Percentiles rank a stretch among this genome's conserved stretches.
Evolutionary conservation across 2,329 filamentous ascomycete species (phyloP).

Genomic region (Endothia cerciana): DNA sequence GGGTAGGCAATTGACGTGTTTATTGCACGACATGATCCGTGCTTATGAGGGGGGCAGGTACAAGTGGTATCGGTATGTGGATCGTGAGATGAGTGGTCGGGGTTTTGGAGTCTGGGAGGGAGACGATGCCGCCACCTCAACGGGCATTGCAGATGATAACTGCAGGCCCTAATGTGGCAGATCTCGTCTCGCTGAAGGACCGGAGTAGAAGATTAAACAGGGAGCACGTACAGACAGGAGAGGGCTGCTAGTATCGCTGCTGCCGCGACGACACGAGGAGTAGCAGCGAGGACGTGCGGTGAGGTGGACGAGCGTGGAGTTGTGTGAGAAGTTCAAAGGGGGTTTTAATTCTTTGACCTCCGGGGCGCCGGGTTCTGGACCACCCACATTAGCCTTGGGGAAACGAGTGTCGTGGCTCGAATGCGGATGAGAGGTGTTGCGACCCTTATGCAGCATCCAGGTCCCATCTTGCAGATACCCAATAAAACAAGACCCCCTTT

Average conservation of each 20-base stretch:
- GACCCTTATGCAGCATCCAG: conserved; percentile 30
- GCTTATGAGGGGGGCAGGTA: conserved; percentile 22
- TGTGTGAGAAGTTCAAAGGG: conserved; percentile 18
- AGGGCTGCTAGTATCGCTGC: conserved; percentile 1
- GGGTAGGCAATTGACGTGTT: conserved; percentile 22
- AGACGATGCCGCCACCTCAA: conserved; percentile 17
- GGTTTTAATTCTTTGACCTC: conserved; percentile 14
- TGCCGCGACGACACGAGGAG: conserved; percentile 1
- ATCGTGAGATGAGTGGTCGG: conserved; percentile 21
- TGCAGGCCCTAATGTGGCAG: background rate
- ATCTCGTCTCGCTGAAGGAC: conserved; percentile 11
- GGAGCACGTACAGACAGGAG: conserved; percentile 14
- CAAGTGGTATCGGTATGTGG: conserved; percentile 13
- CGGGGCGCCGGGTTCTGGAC: conserved; percentile 32
- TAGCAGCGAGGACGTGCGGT: conserved; percentile 15
- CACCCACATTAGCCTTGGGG: conserved; percentile 40
- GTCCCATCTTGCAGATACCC: conserved; percentile 27
- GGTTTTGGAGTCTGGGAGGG: conserved; percentile 10
- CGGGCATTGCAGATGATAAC: conserved; percentile 10
- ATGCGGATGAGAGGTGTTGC: conserved; percentile 39
- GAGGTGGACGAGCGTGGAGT: conserved; percentile 19
- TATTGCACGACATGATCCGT: conserved; percentile 25
- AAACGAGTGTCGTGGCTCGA: conserved; percentile 46
- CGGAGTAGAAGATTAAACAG: background rate
- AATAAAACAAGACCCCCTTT: conserved; percentile 24